These are phyloP conservation scores for Synchytrium microbalum DNA, from an alignment of 371 early-diverging fungal species.

Conservation along the genomic window DNA sequence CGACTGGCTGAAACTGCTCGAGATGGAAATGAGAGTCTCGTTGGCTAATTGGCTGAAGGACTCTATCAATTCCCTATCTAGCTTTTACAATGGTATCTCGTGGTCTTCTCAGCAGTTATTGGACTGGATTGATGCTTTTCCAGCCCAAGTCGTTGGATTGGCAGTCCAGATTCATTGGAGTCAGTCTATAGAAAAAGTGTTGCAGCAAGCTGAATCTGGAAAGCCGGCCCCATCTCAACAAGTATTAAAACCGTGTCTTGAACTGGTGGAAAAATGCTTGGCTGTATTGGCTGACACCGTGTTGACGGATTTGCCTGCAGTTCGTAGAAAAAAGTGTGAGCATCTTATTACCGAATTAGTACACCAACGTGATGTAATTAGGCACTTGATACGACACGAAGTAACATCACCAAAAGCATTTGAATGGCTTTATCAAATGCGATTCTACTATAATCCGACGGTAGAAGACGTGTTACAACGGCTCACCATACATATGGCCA, in stretches of 20 bases:
- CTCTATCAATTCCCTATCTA: conserved; percentile 51
- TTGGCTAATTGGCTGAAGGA: conserved; percentile 70
- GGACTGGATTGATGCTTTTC: conserved; percentile 82
- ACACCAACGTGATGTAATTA: conserved; percentile 92
- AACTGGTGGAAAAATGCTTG: conserved; percentile 63
- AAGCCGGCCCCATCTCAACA: conserved; percentile 37
- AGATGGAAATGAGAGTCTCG: conserved; percentile 84
- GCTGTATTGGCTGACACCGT: conserved; percentile 88
- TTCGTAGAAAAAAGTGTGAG: conserved; percentile 91
- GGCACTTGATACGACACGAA: conserved; percentile 53
- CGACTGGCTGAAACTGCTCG: conserved; percentile 92
- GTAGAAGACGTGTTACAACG: conserved; percentile 61
- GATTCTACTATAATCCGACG: conserved; percentile 75
- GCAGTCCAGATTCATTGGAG: conserved; percentile 92
- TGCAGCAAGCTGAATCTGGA: conserved; percentile 8
- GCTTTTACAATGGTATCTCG: conserved; percentile 56
- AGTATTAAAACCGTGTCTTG: conserved; percentile 32
- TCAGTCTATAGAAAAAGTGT: conserved; percentile 59
- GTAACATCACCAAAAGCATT: conserved; percentile 70
- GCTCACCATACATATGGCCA: conserved; percentile 83
- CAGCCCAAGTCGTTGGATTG: conserved; percentile 89
- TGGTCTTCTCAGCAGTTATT: conserved; percentile 56
- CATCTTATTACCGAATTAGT: conserved; percentile 96
- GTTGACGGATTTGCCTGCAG: conserved; percentile 69
- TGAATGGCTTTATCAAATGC: conserved; percentile 95